A percentile compares a stretch with the other conserved stretches of the same genome.
Conservation (phyloP, 345 rosid genomes). For the Leavenworthia alabamica region DNA sequence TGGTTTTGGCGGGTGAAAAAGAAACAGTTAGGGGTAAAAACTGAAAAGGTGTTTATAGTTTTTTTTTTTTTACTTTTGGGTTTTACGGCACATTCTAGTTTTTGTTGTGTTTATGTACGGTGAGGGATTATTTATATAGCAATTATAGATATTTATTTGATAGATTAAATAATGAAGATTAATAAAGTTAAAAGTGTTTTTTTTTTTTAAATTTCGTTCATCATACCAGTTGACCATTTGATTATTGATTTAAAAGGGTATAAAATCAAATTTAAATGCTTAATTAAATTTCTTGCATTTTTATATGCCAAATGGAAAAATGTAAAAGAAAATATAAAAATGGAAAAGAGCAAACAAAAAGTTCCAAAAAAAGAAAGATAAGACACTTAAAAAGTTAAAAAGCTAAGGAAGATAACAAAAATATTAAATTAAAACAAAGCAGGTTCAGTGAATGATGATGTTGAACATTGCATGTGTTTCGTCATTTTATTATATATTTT, state of each 20-base stretch:
- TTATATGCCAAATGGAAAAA: neutral
- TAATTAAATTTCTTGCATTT: slow-evolving; percentile 4
- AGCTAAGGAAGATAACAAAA: slow-evolving; percentile 11
- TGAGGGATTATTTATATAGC: slow-evolving; percentile 25
- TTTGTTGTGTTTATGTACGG: slow-evolving; percentile 2
- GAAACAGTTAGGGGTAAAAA: slow-evolving; percentile 24
- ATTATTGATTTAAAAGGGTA: neutral
- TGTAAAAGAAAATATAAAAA: slow-evolving; percentile 13
- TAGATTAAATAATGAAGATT: slow-evolving; percentile 19
- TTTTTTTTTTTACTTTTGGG: neutral
- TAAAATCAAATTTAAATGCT: neutral
- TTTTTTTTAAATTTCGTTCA: neutral
- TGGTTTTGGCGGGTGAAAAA: slow-evolving; percentile 30
- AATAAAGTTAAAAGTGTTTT: slow-evolving; percentile 6
- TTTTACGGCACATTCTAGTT: slow-evolving; percentile 5
- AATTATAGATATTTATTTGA: slow-evolving; percentile 30
- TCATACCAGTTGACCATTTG: slow-evolving; percentile 3
- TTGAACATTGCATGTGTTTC: slow-evolving; percentile 29
- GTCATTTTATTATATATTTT: neutral
- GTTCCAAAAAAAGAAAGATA: slow-evolving; percentile 19
- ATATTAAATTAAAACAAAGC: slow-evolving; percentile 4
- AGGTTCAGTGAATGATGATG: slow-evolving; percentile 28
- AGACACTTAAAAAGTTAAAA: slow-evolving; percentile 14
- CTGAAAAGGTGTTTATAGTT: slow-evolving; percentile 20
- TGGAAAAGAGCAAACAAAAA: slow-evolving; percentile 16